Conservation (phyloP, 2,329 filamentous ascomycete species). For the Ascochyta koolunga region DNA sequence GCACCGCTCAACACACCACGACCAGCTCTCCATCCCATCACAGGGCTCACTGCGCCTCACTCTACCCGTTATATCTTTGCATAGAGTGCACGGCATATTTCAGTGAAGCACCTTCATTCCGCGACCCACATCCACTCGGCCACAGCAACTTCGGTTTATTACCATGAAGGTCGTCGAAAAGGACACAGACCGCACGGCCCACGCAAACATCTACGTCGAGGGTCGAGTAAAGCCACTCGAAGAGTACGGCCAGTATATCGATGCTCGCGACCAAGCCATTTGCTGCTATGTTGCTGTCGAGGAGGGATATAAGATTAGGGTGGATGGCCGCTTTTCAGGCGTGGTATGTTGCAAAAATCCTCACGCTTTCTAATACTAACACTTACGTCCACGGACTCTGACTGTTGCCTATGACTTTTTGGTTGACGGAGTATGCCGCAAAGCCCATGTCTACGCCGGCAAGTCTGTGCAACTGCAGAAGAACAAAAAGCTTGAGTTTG, state of each 20-base stretch:
- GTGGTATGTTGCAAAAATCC: slow-evolving; percentile 25
- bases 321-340: slow-evolving; percentile 43
- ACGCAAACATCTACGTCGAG: slow-evolving; percentile 34
- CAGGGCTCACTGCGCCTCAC: background rate
- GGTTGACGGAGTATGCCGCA: slow-evolving; percentile 47
- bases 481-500: slow-evolving; percentile 31
- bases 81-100: too few relatives aligned
- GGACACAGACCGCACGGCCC: slow-evolving; percentile 41
- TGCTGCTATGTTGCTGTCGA: slow-evolving; percentile 48
- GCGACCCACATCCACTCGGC: background rate
- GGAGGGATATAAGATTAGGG: slow-evolving; percentile 36
- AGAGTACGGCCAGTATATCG: slow-evolving; percentile 45
- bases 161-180: slow-evolving; percentile 49
- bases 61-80: background rate
- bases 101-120: background rate
- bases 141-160: background rate
- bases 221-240: slow-evolving; percentile 30
- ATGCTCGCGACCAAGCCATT: slow-evolving; percentile 30
- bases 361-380: background rate
- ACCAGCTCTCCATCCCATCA: background rate
- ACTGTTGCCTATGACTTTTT: slow-evolving; percentile 43
- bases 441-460: slow-evolving; percentile 7
- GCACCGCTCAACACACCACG: background rate
- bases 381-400: slow-evolving; percentile 21
- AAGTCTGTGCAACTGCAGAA: slow-evolving; percentile 22